Evolutionary conservation across 768 basidiomycete genomes (phyloP), one percentile per base, ranked within the genome.

Genomic region (Leccinum obscurum): DNA sequence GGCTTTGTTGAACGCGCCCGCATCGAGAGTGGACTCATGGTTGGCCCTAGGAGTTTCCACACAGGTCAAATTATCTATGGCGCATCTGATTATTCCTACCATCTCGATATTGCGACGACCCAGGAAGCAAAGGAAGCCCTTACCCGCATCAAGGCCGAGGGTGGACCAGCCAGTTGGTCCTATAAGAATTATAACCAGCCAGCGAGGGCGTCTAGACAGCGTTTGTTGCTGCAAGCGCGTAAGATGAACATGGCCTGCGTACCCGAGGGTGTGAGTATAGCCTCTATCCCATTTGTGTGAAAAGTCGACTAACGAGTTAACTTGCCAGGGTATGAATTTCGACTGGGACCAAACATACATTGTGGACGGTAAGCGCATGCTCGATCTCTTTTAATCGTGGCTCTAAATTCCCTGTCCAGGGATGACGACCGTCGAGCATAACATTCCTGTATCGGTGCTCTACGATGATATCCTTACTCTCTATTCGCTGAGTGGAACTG

Each of bases 321-420:
- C 37, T 20, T 28, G 20, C 9, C 44, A 52, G 77, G 89, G 89
- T 9, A 89, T 89, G 88, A 89, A 88, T 67, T 84, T 79, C 30
- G 89, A 91, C 65, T 91, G 89, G 89, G 88, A 90, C 65, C 71
- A 85, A 64, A 89, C 89, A 0, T 91, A 90, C 64, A 89, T 90
- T 57, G 74, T 89, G n/a, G 89, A 91, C 66, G 89, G 89, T 85
- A 60, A 60, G 76, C 62, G n/a, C 39, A 32, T 10, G 22, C 6
- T n/a, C 6, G 46, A 56, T n/a, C 5, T 26, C 6, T 7, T 20
- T 46, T 15, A 13, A 35, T 24, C n/a, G 46, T n/a, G 20, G 26
- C 13, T 26, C 60, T 59, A 50, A 54, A 52, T 30, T 37, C 22
- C 30, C 20, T 20, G 37, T 48, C 34, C 55, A 89, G 88, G 88